phyloP scores from a whole-genome alignment of 768 basidiomycete species.

The Arthromyces matolae region DNA sequence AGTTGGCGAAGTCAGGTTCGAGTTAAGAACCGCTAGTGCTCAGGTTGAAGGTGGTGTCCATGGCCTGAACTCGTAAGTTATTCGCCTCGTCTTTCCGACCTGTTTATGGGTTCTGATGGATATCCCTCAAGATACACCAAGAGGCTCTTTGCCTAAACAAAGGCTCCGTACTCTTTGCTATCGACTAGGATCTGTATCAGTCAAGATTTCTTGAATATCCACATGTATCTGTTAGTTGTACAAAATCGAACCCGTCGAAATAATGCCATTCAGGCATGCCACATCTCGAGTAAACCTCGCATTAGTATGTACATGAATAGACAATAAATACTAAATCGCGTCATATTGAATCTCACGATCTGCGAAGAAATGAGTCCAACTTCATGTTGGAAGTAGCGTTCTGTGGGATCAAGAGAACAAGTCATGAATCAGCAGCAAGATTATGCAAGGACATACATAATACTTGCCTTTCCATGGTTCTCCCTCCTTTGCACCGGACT shows the following conservation, averaged over 20 bases:
- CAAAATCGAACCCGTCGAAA: not conserved
- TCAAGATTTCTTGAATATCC: slow-evolving; percentile 6
- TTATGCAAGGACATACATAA: not conserved
- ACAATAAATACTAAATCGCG: too few species aligned
- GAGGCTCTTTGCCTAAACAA: slow-evolving; percentile 28
- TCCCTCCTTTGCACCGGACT: not conserved
- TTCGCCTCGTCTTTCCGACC: slow-evolving; percentile 7
- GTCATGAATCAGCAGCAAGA: not conserved
- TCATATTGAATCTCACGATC: not conserved
- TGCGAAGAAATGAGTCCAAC: slow-evolving; percentile 3
- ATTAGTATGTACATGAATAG: not conserved
- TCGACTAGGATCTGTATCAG: not conserved
- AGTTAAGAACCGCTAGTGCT: slow-evolving; percentile 90
- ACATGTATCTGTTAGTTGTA: slow-evolving; percentile 9
- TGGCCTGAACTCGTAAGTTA: slow-evolving; percentile 86
- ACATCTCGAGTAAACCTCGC: not conserved
- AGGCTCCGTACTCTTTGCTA: not conserved
- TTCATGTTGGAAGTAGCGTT: slow-evolving; percentile 3
- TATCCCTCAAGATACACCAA: slow-evolving; percentile 32
- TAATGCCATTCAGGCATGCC: not conserved
- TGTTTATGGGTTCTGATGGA: slow-evolving; percentile 4
- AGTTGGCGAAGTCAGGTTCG: slow-evolving; percentile 75
- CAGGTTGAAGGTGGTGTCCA: slow-evolving; percentile 96
- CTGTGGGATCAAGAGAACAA: too few species aligned
- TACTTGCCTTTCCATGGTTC: too few species aligned